Evolutionary conservation across 1,139 yeast genomes (phyloP).

Genomic region (Citeromyces hawaiiensis): DNA sequence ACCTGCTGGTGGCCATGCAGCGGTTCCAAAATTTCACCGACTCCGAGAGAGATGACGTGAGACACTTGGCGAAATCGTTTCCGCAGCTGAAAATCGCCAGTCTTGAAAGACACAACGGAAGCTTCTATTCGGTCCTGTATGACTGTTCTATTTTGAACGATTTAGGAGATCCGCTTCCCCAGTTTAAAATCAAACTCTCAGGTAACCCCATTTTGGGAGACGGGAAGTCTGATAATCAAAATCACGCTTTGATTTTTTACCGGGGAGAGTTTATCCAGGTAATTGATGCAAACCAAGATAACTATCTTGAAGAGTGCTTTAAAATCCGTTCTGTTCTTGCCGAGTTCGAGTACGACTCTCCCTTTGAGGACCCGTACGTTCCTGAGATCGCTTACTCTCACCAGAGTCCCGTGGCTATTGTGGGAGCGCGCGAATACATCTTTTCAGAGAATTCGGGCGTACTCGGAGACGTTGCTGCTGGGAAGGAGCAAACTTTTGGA

Average conservation of each 20-base stretch:
- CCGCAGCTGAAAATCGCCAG: conserved; percentile 51
- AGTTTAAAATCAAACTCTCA: conserved; percentile 46
- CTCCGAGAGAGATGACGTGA: conserved; percentile 42
- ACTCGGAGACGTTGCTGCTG: conserved; percentile 86
- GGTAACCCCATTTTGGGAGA: conserved; percentile 88
- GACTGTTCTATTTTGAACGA: conserved; percentile 27
- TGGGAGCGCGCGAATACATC: conserved; percentile 82
- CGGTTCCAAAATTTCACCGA: conserved; percentile 35
- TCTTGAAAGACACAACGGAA: conserved; percentile 25
- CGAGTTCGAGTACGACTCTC: conserved; percentile 57
- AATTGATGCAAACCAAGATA: conserved; percentile 82
- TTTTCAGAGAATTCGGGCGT: conserved; percentile 81
- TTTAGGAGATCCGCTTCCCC: conserved; percentile 29
- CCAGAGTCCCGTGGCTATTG: conserved; percentile 56
- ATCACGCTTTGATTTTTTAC: conserved; percentile 60
- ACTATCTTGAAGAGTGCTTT: conserved; percentile 73
- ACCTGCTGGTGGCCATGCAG: conserved; percentile 66
- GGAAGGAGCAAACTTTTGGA: conserved; percentile 88
- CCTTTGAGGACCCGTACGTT: conserved; percentile 23
- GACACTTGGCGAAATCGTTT: conserved; percentile 39
- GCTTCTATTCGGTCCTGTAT: conserved; percentile 37
- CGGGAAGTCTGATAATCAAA: conserved; percentile 84
- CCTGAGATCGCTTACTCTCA: conserved; percentile 26
- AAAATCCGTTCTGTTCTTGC: conserved; percentile 67
- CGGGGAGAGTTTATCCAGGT: conserved; percentile 84